These are phyloP conservation scores for Punica granatum DNA, from an alignment of 345 rosid genomes.

Conservation along the genomic window DNA sequence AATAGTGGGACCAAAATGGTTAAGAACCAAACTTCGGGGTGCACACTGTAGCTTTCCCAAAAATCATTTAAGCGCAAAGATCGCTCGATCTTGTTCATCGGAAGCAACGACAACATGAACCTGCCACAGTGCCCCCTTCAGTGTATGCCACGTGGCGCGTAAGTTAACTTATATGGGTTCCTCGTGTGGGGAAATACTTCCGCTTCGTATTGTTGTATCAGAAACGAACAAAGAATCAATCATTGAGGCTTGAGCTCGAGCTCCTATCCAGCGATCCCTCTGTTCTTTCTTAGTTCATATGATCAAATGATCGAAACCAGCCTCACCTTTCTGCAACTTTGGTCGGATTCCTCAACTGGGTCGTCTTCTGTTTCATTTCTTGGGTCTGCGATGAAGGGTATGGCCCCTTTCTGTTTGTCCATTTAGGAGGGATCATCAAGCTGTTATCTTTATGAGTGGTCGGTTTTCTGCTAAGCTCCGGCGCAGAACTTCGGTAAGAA, in stretches of 20 bases:
- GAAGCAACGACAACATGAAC: slow-evolving; percentile 1
- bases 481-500: background rate
- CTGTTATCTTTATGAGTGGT: slow-evolving; percentile 4
- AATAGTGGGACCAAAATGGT: background rate
- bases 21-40: background rate
- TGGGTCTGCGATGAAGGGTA: background rate
- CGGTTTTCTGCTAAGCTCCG: background rate
- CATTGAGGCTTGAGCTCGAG: background rate
- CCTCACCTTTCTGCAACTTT: background rate
- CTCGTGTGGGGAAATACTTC: too few species aligned
- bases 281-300: too few species aligned
- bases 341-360: slow-evolving; percentile 3
- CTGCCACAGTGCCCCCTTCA: background rate
- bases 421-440: background rate
- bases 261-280: background rate
- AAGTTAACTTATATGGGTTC: background rate
- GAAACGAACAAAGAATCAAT: too few species aligned
- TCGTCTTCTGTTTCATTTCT: background rate
- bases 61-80: background rate
- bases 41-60: background rate
- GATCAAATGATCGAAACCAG: background rate
- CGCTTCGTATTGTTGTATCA: too few species aligned
- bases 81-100: background rate
- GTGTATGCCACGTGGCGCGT: background rate
- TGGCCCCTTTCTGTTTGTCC: background rate